phyloP scores from a whole-genome alignment of 352 stramenopile species.

The Globisporangium viniferum region DNA sequence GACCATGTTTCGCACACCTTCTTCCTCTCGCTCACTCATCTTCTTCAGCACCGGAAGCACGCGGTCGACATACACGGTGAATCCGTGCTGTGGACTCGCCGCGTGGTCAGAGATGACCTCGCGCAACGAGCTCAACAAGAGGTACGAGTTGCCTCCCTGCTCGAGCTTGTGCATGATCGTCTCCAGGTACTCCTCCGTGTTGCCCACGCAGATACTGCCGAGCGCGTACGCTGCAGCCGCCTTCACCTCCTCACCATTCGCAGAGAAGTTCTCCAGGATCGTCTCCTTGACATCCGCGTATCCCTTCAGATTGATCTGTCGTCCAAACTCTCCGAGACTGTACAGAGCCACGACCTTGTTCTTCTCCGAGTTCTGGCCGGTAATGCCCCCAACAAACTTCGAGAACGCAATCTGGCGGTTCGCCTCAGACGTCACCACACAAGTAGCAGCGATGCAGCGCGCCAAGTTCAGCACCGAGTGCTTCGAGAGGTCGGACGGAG shows the following conservation, averaged over 20 bases:
- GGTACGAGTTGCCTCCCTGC: conserved; percentile 91
- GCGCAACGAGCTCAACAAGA: conserved; percentile 94
- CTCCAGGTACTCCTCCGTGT: conserved; percentile 86
- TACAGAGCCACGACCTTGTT: conserved; percentile 91
- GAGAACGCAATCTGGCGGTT: conserved; percentile 70
- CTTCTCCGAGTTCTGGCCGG: conserved; percentile 47
- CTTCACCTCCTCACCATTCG: conserved; percentile 93
- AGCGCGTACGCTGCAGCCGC: conserved; percentile 95
- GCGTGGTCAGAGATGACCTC: conserved; percentile 93
- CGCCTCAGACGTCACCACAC: conserved; percentile 43
- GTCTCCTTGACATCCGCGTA: conserved; percentile 87
- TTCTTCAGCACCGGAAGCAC: conserved; percentile 94
- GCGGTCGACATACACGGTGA: conserved; percentile 70
- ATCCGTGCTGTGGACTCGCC: conserved; percentile 68
- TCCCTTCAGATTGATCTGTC: conserved; percentile 86
- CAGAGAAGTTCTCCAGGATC: conserved; percentile 89
- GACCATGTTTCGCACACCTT: conserved; percentile 97
- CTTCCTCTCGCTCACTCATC: conserved; percentile 91
- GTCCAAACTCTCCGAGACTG: conserved; percentile 94
- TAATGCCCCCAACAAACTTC: conserved; percentile 72
- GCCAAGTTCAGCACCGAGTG: conserved; percentile 94
- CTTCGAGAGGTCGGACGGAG: conserved; percentile 67
- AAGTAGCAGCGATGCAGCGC: conserved; percentile 89
- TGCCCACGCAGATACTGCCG: conserved; percentile 94
- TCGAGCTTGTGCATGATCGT: conserved; percentile 94